These are phyloP conservation scores for Plasmodium inui DNA, from an alignment of 169 alveolate genomes.

Conservation along the genomic window DNA sequence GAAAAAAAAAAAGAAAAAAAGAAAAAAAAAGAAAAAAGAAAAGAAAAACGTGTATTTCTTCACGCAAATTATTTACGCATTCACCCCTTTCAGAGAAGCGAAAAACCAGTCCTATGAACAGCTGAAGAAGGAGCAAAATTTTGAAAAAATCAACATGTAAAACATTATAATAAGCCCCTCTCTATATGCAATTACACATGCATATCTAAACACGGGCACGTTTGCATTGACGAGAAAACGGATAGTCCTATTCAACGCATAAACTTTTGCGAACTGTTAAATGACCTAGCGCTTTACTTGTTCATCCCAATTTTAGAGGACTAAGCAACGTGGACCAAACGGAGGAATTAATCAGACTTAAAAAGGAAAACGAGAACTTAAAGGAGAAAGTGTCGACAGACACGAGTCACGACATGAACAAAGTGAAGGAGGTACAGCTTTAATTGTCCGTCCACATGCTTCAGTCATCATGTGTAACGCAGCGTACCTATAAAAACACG, in stretches of 20 bases:
- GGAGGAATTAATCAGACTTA: constrained; percentile 67
- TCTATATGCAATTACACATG: constrained; percentile 4
- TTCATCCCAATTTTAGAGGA: constrained; percentile 10
- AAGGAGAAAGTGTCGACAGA: constrained; percentile 20
- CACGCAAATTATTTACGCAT: not conserved
- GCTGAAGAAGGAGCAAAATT: constrained; percentile 50
- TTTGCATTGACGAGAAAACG: not conserved
- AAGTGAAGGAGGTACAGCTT: constrained; percentile 29
- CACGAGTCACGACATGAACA: constrained; percentile 27
- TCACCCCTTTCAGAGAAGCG: constrained; percentile 29
- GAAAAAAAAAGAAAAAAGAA: not conserved
- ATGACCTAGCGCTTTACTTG: not conserved
- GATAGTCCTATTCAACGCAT: not conserved
- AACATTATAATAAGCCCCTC: not conserved
- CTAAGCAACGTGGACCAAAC: constrained; percentile 70
- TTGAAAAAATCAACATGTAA: constrained; percentile 63
- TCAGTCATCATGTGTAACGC: not conserved
- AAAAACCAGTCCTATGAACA: constrained; percentile 45
- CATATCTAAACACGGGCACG: not conserved
- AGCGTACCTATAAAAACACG: not conserved
- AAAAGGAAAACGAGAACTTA: constrained; percentile 73
- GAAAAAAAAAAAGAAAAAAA: not conserved
- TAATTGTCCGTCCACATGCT: not conserved
- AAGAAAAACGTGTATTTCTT: not conserved
- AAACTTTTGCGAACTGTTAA: constrained; percentile 7